Evolutionary conservation across 2,329 filamentous ascomycete species (phyloP), one percentile per base, ranked within the genome.

Genomic region (Colletotrichum caudatum): DNA sequence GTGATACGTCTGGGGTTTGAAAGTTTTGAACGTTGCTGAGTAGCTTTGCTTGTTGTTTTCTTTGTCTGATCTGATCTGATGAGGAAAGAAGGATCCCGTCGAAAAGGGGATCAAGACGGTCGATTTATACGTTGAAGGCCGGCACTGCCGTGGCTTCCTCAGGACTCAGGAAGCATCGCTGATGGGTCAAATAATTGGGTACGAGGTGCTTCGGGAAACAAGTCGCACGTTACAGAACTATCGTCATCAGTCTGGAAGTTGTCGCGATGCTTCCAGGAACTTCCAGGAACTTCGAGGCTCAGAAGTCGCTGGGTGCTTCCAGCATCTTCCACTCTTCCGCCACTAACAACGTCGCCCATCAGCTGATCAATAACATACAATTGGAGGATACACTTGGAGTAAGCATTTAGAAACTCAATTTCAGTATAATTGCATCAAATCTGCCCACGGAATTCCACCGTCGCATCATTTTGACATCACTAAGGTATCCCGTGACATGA

Each of bases 51-150:
- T 76, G 54, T 73, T 77, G 64, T 77, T 76, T 64, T 60, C 57
- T 75, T 72, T 74, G 76, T 69, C 76, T 65, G 56, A 60, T 75
- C 71, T 74, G 77, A 69, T 75, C 77, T 80, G 77, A 59, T 66
- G 75, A 78, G 68, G 33, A 69, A 66, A 71, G n/a, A 64, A 69
- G 0, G 63, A 12, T 56, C 14, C 18, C 37, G 14, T 69, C 65
- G 64, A 41, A 74, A 48, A 48, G 46, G 74, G 57, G 74, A 63
- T 71, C 59, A 61, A 65, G 41, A 67, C 53, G n/a, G 72, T 68
- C 74, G 39, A 69, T 81, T 80, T 79, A 81, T 82, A 80, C 65
- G 74, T 68, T 48, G 23, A 63, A 72, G 51, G 37, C 48, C n/a
- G 62, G 37, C 46, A 63, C 23, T 61, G 35, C 54, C 16, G 71